Evolutionary conservation across 371 early-diverging fungal genomes (phyloP).

Genomic region (Actinomucor elegans): DNA sequence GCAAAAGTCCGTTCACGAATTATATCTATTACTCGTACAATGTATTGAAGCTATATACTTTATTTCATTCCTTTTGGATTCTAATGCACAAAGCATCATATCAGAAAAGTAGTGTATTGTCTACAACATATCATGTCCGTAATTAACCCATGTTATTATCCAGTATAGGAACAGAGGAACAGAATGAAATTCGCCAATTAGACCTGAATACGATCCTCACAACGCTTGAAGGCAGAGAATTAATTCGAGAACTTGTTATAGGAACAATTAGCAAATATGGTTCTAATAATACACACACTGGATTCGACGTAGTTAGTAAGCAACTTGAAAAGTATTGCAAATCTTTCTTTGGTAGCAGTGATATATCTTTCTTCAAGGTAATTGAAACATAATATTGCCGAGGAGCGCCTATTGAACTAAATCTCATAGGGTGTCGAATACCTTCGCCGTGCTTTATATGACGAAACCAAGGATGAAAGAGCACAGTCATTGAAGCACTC

Average conservation of each 20-base stretch:
- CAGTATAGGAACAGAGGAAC: too few species aligned
- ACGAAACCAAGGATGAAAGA: conserved; percentile 50
- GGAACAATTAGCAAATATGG: conserved; percentile 70
- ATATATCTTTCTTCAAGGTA: conserved; percentile 78
- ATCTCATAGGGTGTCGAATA: conserved; percentile 54
- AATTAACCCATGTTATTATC: too few species aligned
- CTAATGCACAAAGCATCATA: background rate
- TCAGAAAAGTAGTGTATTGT: conserved; percentile 3
- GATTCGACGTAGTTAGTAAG: conserved; percentile 48
- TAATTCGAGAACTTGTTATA: conserved; percentile 69
- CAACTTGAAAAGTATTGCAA: conserved; percentile 66
- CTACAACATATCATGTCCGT: too few species aligned
- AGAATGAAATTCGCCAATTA: conserved; percentile 42
- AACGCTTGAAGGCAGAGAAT: conserved; percentile 56
- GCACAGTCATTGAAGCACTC: conserved; percentile 55
- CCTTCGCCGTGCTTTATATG: conserved; percentile 47
- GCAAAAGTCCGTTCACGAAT: conserved; percentile 67
- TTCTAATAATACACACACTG: conserved; percentile 18
- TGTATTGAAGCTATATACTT: conserved; percentile 77
- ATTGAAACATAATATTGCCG: background rate
- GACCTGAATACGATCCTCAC: conserved; percentile 67
- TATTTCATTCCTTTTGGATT: conserved; percentile 67
- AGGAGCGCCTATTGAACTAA: too few species aligned
- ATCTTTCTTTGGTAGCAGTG: conserved; percentile 69
- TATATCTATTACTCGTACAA: conserved; percentile 65